phyloP scores from a whole-genome alignment of 306 rosid species.

The Vigna nakashimae region DNA sequence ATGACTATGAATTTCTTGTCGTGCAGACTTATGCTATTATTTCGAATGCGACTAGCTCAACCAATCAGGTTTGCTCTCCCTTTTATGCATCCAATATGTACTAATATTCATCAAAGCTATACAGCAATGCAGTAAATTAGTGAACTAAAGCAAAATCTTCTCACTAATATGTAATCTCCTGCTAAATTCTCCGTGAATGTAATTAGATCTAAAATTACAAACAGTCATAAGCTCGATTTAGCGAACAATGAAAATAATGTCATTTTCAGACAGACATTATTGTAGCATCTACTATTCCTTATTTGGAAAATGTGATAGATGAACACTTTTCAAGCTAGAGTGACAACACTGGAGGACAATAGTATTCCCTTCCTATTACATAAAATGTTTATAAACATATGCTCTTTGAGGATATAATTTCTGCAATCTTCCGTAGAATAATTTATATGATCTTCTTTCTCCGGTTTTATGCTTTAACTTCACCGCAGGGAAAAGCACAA shows the following conservation, averaged over 20 bases:
- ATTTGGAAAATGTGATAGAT: not conserved
- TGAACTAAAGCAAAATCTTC: not conserved
- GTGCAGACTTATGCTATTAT: conserved; percentile 78
- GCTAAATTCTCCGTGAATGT: conserved; percentile 6
- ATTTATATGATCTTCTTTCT: not conserved
- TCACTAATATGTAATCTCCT: not conserved
- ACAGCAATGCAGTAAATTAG: not conserved
- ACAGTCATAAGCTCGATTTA: not conserved
- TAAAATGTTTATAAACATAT: not conserved
- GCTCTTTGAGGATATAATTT: not conserved
- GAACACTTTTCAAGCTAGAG: not conserved
- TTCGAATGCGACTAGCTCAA: conserved; percentile 75
- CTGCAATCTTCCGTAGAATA: not conserved
- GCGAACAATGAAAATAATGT: not conserved
- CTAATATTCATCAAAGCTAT: conserved; percentile 8
- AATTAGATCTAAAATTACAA: not conserved
- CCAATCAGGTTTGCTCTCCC: conserved; percentile 66
- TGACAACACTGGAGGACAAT: not conserved
- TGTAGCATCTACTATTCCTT: not conserved
- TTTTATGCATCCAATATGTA: not conserved
- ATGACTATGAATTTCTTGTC: conserved; percentile 39
- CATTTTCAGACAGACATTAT: not conserved
- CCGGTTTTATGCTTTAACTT: conserved; percentile 23
- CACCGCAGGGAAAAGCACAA: conserved; percentile 73
- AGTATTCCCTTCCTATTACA: not conserved